Percentiles rank a stretch among this genome's conserved stretches.
phyloP scores from a whole-genome alignment of 805 yeast genomes.

The Komagataella pseudopastoris region DNA sequence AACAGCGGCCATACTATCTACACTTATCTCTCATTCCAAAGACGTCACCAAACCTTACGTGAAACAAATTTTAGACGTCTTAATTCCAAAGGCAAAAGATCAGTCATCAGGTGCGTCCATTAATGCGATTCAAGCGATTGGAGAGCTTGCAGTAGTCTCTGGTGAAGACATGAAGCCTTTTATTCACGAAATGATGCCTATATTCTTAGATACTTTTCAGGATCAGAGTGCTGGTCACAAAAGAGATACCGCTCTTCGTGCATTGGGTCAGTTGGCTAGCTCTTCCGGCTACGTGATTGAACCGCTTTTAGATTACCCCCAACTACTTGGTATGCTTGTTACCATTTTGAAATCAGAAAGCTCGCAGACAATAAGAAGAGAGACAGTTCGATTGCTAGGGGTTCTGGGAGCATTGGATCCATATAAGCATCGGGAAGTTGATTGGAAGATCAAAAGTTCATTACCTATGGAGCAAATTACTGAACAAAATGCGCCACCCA shows the following conservation, averaged over 20 bases:
- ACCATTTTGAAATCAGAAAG: slow-evolving; percentile 73
- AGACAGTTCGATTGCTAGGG: slow-evolving; percentile 81
- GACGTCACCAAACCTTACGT: slow-evolving; percentile 84
- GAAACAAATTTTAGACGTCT: slow-evolving; percentile 76
- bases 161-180: slow-evolving; percentile 74
- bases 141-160: slow-evolving; percentile 79
- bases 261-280: slow-evolving; percentile 80
- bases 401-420: slow-evolving; percentile 96
- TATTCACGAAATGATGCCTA: slow-evolving; percentile 70
- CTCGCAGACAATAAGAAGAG: slow-evolving; percentile 63
- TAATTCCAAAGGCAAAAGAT: slow-evolving; percentile 66
- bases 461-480: slow-evolving; percentile 11
- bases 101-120: slow-evolving; percentile 72
- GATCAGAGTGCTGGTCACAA: slow-evolving; percentile 85
- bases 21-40: slow-evolving; percentile 64
- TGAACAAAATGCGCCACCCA: slow-evolving; percentile 80
- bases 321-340: slow-evolving; percentile 67
- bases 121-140: slow-evolving; percentile 74
- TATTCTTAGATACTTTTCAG: slow-evolving; percentile 75
- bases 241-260: slow-evolving; percentile 77
- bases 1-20: slow-evolving; percentile 61
- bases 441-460: slow-evolving; percentile 23
- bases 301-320: slow-evolving; percentile 87
- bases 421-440: slow-evolving; percentile 86
- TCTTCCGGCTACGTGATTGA: slow-evolving; percentile 93